Base-by-base conservation (phyloP, 2,329 filamentous ascomycete genomes). In the Cercospora canescens region DNA sequence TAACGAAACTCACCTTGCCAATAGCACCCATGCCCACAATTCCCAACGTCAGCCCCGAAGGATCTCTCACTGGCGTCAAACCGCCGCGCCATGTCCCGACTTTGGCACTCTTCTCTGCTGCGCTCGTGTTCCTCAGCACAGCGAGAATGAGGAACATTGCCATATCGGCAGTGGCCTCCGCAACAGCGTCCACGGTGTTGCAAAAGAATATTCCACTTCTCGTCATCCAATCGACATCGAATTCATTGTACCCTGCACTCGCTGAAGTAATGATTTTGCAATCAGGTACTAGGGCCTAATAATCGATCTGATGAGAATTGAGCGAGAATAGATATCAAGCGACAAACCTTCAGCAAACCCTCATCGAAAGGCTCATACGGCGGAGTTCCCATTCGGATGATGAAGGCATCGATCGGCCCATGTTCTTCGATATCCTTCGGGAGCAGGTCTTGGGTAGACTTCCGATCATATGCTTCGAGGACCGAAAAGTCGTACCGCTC, bases 1-100 rank as follows among this genome's bases (percentile, higher is more conserved):
- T 37, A 16, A 14, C 6, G 12, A 50, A 18, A 50, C 18, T 24
- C 21, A 67, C 66, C 56, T 74, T 72, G 1, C 80, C 80, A 45
- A 82, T 81, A 5, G 88, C 86, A 2, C 90, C 90, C 3, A 93
- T 83, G 0, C 90, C 91, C 24, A 93, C 84, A 30, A 93, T 82
- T 0, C 89, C 90, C 0, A 93, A 82, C 0, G 80, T 80, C 63
- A 86, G 84, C 14, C 83, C 82, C 18, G 86, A 84, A 1, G 89
- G 88, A 76, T 91, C 92, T 72, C 86, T 85, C 2, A 88, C 58
- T 6, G 65, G 69, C 26, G 41, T 21, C 1, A 70, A 21, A 1
- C 62, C 69, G 9, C 30, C 45, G 32, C 64, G 34, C 67, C 68
- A 71, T 6, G 14, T 58, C 4, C 70, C 69, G 4, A 34, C 59